Base-by-base conservation (phyloP, 176 grass and related monocot species). In the Carex littledalei region DNA sequence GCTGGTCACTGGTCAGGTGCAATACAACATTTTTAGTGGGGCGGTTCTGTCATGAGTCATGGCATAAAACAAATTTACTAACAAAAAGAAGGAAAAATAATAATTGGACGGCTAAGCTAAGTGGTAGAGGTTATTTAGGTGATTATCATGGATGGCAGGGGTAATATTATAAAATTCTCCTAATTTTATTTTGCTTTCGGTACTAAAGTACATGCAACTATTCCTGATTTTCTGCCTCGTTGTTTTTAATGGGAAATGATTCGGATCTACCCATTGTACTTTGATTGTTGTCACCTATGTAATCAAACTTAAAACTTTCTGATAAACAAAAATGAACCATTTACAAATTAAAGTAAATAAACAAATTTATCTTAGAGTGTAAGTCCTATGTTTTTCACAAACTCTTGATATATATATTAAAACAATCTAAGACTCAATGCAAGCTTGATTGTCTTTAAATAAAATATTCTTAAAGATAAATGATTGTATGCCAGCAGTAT, bases 41-140 rank as follows among this genome's bases (percentile, higher is more conserved):
- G 57, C 81, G 81, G 81, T 67, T 83, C 81, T 83, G 81, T 50
- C 39, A 82, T 82, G 75, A 79, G 11, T 9, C 26, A 52, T 56
- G n/a, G 52, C 3, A 82, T 74, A n/a, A 74, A 76, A 54, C 16
- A 76, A 54, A 76, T 54, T 76, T 31, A 29, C 12, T 31, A 52
- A 54, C 21, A 76, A 15, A 66, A 66, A 32, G 7, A 65, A 65
- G 13, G 39, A 32, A 53, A 57, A 57, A 79, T 1, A 47, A 10
- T 18, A 35, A 57, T 34, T 78, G 22, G 50, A 34, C 22, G 74
- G 74, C 24, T 56, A 31, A 78, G 26, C 49, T 78, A 17, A 55
- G 6, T 26, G 21, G 52, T 57, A 78, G 52, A 78, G 72, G 72
- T 78, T 15, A 52, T 78, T 35, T 78, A 57, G 26, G 52, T 35